Evolutionary conservation across 202 grass and related monocot genomes (phyloP).

Genomic region (Musa balbisiana): DNA sequence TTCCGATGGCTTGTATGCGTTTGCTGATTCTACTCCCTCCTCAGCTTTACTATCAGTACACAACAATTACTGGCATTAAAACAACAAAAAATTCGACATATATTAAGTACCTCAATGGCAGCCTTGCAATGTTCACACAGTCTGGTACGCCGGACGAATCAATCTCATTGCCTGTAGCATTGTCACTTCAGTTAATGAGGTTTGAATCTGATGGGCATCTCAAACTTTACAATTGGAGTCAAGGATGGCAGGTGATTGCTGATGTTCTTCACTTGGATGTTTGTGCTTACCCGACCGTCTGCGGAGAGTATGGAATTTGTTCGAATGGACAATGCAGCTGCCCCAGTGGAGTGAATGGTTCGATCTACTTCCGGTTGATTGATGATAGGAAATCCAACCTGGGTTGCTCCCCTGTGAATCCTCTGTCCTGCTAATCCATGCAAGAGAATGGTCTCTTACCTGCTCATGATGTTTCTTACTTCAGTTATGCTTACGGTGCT

Average conservation of each 20-base stretch:
- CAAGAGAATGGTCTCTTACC: conserved; percentile 46
- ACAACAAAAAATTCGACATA: conserved; percentile 35
- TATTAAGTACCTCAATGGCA: conserved; percentile 49
- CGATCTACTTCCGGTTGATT: conserved; percentile 32
- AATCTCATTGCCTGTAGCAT: conserved; percentile 34
- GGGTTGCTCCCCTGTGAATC: conserved; percentile 36
- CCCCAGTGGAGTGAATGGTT: conserved; percentile 19
- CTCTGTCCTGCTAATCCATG: conserved; percentile 53
- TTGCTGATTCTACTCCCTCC: conserved; percentile 38
- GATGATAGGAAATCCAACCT: conserved; percentile 36
- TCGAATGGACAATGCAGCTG: conserved; percentile 57
- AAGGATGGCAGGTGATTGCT: conserved; percentile 28
- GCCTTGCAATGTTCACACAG: conserved; percentile 25
- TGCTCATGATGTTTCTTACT: conserved; percentile 51
- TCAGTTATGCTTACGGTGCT: conserved; percentile 22
- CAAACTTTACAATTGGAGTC: conserved; percentile 28
- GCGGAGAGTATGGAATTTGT: conserved; percentile 69
- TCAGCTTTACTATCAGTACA: conserved; percentile 50
- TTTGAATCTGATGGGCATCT: conserved; percentile 65
- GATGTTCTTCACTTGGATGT: conserved; percentile 47
- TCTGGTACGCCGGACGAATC: conserved; percentile 23
- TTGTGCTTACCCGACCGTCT: conserved; percentile 61
- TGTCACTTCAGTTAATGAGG: conserved; percentile 57
- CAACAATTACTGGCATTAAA: conserved; percentile 25
- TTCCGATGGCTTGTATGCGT: conserved; percentile 50